A percentile compares a stretch with the other conserved stretches of the same genome.
Conservation (phyloP, 768 basidiomycete species). For the Pleurotus platypus region DNA sequence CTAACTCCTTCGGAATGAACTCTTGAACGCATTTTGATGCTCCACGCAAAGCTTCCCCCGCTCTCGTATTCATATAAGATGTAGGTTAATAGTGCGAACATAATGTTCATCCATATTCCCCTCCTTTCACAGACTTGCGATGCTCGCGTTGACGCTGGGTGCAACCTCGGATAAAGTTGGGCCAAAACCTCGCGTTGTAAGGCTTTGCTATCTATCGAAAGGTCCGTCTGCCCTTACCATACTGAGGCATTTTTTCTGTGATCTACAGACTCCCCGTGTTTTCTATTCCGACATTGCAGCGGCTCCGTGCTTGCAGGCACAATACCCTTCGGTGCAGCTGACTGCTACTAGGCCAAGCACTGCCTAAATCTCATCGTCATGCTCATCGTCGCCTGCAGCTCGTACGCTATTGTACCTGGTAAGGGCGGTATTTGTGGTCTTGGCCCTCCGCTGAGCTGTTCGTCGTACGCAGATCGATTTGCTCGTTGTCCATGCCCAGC, state of each 20-base stretch:
- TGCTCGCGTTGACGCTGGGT: neutral
- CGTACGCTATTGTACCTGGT: conserved; percentile 5
- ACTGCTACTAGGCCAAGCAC: neutral
- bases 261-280: neutral
- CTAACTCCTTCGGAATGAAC: neutral
- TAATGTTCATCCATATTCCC: neutral
- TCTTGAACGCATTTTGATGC: neutral
- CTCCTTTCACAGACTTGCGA: neutral
- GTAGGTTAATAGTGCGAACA: neutral
- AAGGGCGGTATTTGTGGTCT: neutral
- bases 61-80: neutral
- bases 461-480: neutral
- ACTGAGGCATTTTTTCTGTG: too few relatives aligned
- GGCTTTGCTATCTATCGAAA: neutral
- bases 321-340: neutral
- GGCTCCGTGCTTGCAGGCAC: neutral
- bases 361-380: neutral
- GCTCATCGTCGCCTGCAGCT: neutral
- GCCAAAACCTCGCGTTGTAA: conserved; percentile 4
- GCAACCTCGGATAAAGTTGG: conserved; percentile 1
- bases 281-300: conserved; percentile 5
- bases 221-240: neutral
- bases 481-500: neutral
- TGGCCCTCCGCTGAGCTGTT: neutral
- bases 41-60: neutral